phyloP scores from a whole-genome alignment of 345 rosid genomes.

The Euphorbia lathyris region DNA sequence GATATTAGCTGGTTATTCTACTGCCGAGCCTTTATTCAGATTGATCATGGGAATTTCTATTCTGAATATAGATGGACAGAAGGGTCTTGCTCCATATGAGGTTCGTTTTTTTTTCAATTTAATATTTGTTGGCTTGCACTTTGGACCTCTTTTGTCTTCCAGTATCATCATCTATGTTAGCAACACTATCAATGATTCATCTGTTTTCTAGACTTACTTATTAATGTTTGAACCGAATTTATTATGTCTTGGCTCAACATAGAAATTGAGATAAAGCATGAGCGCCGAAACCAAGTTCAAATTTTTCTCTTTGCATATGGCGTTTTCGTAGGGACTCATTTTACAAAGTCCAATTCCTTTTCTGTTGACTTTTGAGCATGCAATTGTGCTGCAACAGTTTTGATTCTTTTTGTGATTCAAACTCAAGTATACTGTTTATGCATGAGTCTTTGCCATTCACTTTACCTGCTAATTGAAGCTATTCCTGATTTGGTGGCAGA shows the following conservation, averaged over 20 bases:
- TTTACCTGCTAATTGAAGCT: background rate
- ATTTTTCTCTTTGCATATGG: background rate
- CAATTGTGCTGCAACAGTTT: too few species aligned
- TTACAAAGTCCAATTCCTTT: background rate
- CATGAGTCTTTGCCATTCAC: background rate
- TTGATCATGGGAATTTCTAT: conserved; percentile 83
- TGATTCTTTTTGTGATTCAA: too few species aligned
- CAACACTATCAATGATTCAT: background rate
- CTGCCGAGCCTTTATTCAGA: conserved; percentile 83
- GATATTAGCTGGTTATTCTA: conserved; percentile 64
- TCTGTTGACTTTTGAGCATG: background rate
- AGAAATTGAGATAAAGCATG: too few species aligned
- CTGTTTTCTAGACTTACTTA: background rate
- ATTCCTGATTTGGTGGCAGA: conserved; percentile 39
- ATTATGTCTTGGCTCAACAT: background rate
- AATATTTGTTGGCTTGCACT: background rate
- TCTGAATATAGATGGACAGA: conserved; percentile 69
- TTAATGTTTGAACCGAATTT: background rate
- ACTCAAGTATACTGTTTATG: background rate
- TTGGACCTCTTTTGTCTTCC: background rate
- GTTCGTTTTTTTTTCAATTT: conserved; percentile 31
- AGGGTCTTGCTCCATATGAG: conserved; percentile 88
- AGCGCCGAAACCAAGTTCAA: background rate
- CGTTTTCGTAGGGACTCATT: background rate
- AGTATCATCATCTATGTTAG: too few species aligned